Evolutionary conservation across 2,329 filamentous ascomycete genomes (phyloP).

Genomic region (Aureobasidium musti): DNA sequence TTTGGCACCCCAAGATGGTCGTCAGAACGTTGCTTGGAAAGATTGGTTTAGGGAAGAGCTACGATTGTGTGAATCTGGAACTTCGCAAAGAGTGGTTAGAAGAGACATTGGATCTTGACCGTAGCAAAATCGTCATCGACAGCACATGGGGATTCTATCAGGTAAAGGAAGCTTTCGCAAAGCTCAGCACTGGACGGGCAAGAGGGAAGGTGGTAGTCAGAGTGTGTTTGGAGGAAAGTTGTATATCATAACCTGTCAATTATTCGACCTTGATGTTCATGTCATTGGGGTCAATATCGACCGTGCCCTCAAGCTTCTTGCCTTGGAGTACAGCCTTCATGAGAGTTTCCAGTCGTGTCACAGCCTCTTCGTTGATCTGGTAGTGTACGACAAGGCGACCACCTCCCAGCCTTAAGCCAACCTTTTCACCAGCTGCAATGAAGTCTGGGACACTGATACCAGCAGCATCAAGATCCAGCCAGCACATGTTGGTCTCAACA

Average conservation of each 20-base stretch:
- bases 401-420: slow-evolving; percentile 59
- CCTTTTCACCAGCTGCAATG: slow-evolving; percentile 56
- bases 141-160: slow-evolving; percentile 60
- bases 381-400: slow-evolving; percentile 69
- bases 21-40: slow-evolving; percentile 52
- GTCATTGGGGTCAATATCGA: slow-evolving; percentile 33
- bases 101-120: slow-evolving; percentile 58
- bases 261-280: slow-evolving; percentile 32
- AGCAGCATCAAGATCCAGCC: slow-evolving; percentile 70
- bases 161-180: slow-evolving; percentile 44
- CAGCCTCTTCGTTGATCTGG: slow-evolving; percentile 68
- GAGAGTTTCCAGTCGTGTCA: slow-evolving; percentile 58
- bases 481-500: slow-evolving; percentile 90
- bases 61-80: slow-evolving; percentile 49
- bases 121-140: slow-evolving; percentile 59
- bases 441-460: slow-evolving; percentile 57
- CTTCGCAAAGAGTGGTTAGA: slow-evolving; percentile 54
- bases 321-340: slow-evolving; percentile 50
- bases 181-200: slow-evolving; percentile 41
- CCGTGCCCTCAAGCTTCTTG: slow-evolving; percentile 34
- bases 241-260: not conserved
- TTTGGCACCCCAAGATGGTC: slow-evolving; percentile 39
- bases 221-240: slow-evolving; percentile 16
- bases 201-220: slow-evolving; percentile 42
- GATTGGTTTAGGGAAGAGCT: slow-evolving; percentile 39